Conservation (phyloP, 345 rosid genomes). For the Eucalyptus erythrocorys region DNA sequence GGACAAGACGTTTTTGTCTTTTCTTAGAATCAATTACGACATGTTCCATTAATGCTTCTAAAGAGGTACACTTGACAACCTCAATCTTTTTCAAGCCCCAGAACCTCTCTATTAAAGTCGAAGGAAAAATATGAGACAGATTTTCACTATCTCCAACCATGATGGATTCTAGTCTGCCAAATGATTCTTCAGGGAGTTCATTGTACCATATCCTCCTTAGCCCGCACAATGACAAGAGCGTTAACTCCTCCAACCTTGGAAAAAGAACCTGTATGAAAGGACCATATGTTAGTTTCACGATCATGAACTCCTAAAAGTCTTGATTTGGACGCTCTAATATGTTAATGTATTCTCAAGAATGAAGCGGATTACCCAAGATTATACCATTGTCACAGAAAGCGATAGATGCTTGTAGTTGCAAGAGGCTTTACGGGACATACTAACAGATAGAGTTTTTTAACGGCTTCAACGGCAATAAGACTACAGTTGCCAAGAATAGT, state of each 20-base stretch:
- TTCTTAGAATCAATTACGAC: accelerated
- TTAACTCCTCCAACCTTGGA: background rate
- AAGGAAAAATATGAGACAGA: background rate
- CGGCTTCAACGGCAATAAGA: background rate
- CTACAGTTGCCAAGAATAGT: accelerated
- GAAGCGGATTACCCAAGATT: background rate
- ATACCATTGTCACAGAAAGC: background rate
- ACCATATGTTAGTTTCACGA: background rate
- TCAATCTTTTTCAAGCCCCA: accelerated
- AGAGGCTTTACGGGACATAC: background rate
- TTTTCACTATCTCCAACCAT: background rate
- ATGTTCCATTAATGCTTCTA: background rate
- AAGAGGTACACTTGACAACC: background rate
- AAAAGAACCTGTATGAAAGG: background rate
- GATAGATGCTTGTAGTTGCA: background rate
- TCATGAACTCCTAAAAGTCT: background rate
- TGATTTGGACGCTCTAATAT: too few species aligned
- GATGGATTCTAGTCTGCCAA: background rate
- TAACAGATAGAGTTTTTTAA: too few species aligned
- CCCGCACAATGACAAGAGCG: background rate
- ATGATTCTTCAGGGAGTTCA: background rate
- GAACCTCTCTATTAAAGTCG: background rate
- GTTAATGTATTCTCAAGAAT: background rate
- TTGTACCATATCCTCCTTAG: background rate
- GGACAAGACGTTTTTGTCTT: accelerated